Evolutionary conservation across 1,284 basidiomycete species (phyloP), one percentile per base, ranked within the genome.

Genomic region (Mycosarcoma maydis): DNA sequence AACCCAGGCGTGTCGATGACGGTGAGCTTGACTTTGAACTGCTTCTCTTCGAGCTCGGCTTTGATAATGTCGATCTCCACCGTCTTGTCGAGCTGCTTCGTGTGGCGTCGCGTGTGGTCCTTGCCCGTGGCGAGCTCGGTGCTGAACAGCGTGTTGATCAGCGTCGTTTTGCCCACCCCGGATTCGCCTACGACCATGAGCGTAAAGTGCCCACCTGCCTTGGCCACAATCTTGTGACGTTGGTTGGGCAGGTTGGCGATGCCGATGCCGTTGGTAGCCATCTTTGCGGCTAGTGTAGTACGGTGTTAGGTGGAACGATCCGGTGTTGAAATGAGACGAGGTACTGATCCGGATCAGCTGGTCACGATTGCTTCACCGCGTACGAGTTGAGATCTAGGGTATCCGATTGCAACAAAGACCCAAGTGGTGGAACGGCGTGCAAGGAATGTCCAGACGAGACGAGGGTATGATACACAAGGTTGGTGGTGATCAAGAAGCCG

Each of bases 1-100:
- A 98, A 98, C 17, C 95, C 95, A 60, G 95, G 95, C 20, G 94
- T 98, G 84, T 98, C 95, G 78, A 98, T 95, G 81, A 98, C 94
- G 23, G 92, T 95, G 66, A 98, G 89, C 87, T 98, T 98, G 86
- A 97, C 94, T 84, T 94, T 96, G 89, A 98, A 98, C 80, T 93
- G 91, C 83, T 96, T 93, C 85, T 98, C 95, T 84, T 98, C 96
- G 27, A 99, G 89, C 85, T 85, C 84, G 32, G 83, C 97, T 91
- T 60, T 84, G 78, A 84, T 83, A 36, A 84, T 83, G 67, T 82
- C 81, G 42, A 86, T 84, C 85, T 98, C 96, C 48, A 95, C 98
- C 50, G 97, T 89, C 86, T 98, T 98, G 88, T 98, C 95, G 74
- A 98, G 88, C 84, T 98, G 95, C 86, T 98, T 98, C 81, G 90